phyloP scores from a whole-genome alignment of 2,329 filamentous ascomycete genomes.

The Colletotrichum lentis region DNA sequence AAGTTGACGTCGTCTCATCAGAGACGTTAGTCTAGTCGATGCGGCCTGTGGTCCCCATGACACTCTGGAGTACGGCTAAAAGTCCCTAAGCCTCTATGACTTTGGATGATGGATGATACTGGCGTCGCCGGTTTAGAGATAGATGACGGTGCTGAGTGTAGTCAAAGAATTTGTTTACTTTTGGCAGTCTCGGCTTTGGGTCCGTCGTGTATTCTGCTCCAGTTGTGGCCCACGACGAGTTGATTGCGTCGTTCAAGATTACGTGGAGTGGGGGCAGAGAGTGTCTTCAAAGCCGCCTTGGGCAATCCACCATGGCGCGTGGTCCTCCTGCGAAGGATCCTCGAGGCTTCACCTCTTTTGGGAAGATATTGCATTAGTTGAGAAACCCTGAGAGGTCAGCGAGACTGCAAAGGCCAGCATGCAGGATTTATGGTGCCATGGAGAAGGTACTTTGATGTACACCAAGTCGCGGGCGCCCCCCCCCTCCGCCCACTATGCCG shows the following conservation, averaged over 20 bases:
- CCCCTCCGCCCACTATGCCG: constrained; percentile 8
- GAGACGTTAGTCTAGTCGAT: background rate
- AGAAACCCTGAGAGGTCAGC: constrained; percentile 27
- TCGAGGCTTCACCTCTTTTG: constrained; percentile 18
- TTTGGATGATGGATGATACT: background rate
- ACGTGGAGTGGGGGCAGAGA: background rate
- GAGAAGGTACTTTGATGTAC: constrained; percentile 25
- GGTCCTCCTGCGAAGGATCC: constrained; percentile 23
- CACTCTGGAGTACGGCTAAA: too few species aligned
- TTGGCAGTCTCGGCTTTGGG: background rate
- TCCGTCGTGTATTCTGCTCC: background rate
- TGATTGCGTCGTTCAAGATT: constrained; percentile 18
- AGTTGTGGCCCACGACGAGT: constrained; percentile 6
- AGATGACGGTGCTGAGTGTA: background rate
- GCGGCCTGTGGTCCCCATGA: too few species aligned
- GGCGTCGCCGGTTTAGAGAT: background rate
- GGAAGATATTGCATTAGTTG: constrained; percentile 33
- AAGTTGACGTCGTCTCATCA: background rate
- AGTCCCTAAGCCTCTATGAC: too few species aligned
- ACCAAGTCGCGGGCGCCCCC: constrained; percentile 11
- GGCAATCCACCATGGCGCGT: constrained; percentile 4
- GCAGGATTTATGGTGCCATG: constrained; percentile 29
- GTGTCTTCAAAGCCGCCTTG: constrained; percentile 13
- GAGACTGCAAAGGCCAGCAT: constrained; percentile 23
- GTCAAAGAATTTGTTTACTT: background rate